Base-by-base conservation (phyloP, 257 asterid genomes). In the Cinchona pubescens region DNA sequence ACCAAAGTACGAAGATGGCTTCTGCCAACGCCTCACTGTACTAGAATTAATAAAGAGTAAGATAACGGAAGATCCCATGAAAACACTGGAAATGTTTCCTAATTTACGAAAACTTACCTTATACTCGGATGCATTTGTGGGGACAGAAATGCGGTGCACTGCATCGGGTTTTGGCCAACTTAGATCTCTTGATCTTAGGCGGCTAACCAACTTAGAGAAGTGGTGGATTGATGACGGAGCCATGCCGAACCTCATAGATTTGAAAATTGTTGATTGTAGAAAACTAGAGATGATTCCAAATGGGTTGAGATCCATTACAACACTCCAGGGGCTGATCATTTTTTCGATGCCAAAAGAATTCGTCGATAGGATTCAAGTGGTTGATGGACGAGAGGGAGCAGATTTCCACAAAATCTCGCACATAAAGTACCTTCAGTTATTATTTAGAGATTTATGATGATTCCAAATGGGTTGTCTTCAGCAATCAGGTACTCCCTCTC, bases 31-130 rank as follows among this genome's bases (percentile, higher is more conserved):
- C 27, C 2, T 53, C 32, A 11, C 29, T 55, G 4, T 34, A 5
- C 49, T 65, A 67, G 34, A 9, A 53, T 71, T 11, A 48, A 1
- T 0, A 15, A 63, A 63, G 60, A 53, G 38, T 63, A 72, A 71
- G 35, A 67, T 76, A 5, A 40, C 7, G 7, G 45, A 40, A 40
- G 45, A 40, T 10, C 45, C 45, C 7, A 63, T 78, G 69, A 35
- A 8, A 38, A 69, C 74, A 21, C 30, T 80, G 10, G 80, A 35
- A 63, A 72, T 71, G 71, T 48, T 80, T 63, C 75, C 72, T 56
- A 67, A 38, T 49, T 49, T 80, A 11, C 29, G 59, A n/a, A 32
- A 25, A 30, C 78, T 80, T 7, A 2, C 3, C 8, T 40, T 76
- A 8, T 11, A n/a, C 45, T 1, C 5, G 3, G 7, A 40, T 0